These are phyloP conservation scores for Penicillium longicatenatum DNA, from an alignment of 495 filamentous ascomycete species.

Conservation along the genomic window DNA sequence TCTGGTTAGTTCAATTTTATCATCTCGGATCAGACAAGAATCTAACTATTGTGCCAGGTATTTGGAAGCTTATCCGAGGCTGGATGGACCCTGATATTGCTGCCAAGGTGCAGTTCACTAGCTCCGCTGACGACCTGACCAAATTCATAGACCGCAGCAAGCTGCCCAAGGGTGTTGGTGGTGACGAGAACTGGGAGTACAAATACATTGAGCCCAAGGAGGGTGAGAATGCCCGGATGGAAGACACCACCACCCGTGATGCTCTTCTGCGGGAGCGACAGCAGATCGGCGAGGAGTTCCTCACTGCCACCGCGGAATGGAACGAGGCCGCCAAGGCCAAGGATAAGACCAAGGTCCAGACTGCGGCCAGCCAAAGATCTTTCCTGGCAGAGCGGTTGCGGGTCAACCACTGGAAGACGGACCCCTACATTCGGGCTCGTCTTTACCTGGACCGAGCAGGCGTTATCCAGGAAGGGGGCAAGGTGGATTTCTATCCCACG, in stretches of 20 bases:
- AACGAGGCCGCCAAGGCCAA: constrained; percentile 48
- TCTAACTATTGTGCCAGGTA: constrained; percentile 42
- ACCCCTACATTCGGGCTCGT: constrained; percentile 73
- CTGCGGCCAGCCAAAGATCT: constrained; percentile 58
- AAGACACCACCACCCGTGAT: constrained; percentile 62
- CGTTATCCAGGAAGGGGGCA: constrained; percentile 63
- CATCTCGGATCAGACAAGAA: not conserved
- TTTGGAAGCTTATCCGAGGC: constrained; percentile 84
- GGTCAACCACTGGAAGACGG: constrained; percentile 79
- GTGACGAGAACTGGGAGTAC: constrained; percentile 80
- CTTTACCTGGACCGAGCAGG: constrained; percentile 70
- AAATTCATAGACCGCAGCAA: constrained; percentile 68
- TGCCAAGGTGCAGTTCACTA: constrained; percentile 90
- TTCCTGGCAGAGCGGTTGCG: constrained; percentile 62
- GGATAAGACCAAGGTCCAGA: constrained; percentile 23
- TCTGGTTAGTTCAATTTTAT: constrained; percentile 54
- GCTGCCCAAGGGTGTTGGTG: constrained; percentile 77
- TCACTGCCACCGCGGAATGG: constrained; percentile 71
- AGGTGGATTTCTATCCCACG: constrained; percentile 63
- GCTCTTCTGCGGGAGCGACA: constrained; percentile 59
- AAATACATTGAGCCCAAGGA: constrained; percentile 72
- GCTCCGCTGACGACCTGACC: constrained; percentile 71
- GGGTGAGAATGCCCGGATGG: constrained; percentile 72
- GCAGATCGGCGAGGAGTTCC: constrained; percentile 64
- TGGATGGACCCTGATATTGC: constrained; percentile 98